Evolutionary conservation across 805 yeast genomes (phyloP).

Genomic region (Brettanomyces bruxellensis): DNA sequence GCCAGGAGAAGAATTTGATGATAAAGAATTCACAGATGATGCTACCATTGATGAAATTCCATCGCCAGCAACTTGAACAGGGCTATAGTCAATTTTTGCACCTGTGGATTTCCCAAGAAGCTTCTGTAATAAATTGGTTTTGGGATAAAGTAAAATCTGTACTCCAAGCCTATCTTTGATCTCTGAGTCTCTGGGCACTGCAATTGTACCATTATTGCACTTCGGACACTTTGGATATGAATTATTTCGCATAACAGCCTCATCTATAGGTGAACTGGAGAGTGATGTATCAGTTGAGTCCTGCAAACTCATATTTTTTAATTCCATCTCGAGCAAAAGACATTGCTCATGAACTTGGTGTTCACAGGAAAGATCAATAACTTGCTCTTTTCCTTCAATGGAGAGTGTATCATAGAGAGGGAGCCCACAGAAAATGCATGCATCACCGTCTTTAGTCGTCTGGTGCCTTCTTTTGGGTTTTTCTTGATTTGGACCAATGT

Average conservation of each 20-base stretch:
- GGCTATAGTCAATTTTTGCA: too few species aligned
- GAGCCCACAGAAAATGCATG: constrained; percentile 40
- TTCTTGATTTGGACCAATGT: not conserved
- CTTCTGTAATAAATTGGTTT: not conserved
- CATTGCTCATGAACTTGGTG: constrained; percentile 56
- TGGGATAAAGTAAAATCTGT: constrained; percentile 4
- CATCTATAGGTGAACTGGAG: not conserved
- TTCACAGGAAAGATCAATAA: constrained; percentile 43
- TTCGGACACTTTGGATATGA: constrained; percentile 15
- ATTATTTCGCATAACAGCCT: constrained; percentile 1
- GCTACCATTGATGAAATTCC: too few species aligned
- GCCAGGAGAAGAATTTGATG: too few species aligned
- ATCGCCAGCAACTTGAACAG: too few species aligned
- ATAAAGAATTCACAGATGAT: too few species aligned
- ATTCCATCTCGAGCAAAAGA: constrained; percentile 31
- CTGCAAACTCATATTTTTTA: constrained; percentile 7
- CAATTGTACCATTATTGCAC: constrained; percentile 13
- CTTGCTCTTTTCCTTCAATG: constrained; percentile 30
- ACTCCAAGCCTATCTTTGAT: constrained; percentile 14
- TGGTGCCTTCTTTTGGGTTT: not conserved
- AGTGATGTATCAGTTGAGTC: not conserved
- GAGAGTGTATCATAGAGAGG: constrained; percentile 34
- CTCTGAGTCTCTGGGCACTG: constrained; percentile 15
- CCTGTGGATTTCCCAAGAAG: too few species aligned
- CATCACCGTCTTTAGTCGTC: not conserved